Base-by-base conservation (phyloP, 345 rosid genomes). In the Draba incana region DNA sequence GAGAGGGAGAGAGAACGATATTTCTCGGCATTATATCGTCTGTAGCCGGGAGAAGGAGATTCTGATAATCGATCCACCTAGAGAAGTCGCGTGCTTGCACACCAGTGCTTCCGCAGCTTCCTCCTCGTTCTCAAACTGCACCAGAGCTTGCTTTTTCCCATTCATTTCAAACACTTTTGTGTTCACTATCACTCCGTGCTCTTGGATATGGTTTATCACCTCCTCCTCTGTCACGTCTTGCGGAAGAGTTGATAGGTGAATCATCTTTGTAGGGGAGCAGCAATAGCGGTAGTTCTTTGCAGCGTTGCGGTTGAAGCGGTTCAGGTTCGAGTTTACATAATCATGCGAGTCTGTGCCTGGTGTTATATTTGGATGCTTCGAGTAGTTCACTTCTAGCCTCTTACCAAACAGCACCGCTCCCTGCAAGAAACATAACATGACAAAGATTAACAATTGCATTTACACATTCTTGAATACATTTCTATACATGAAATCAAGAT, bases 31-130 rank as follows among this genome's bases (percentile, higher is more conserved):
- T 59, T 66, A 74, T 51, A 88, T 88, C 8, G 92, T 79, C 81
- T 94, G 98, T 33, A 89, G 78, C 88, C 92, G 99, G 50, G 99
- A 94, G 80, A 94, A 94, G 56, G 99, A 94, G 74, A 94, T 94
- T 67, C 99, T 87, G 67, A 92, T 85, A 16, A 85, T 65, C 2
- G 99, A 89, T 48, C 96, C 96, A 14, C 81, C 86, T 37, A 94
- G 88, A 2, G 92, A 77, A 68, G 74, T 88, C 11, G 99, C 97
- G 15, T 94, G 97, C 86, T 91, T 91, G 81, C 89, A 86, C 70
- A 91, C 97, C 2, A 94, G 82, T 50, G 98, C 96, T 81, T 89
- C 99, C 0, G 96, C 85, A 41, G 98, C 98, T 81, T 91, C 84
- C 78, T 91, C 98, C 81, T 88, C 98, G 0, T 81, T 83, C 65